Percentiles rank a stretch among this genome's conserved stretches.
These are phyloP conservation scores for Paraurostyla sp. DNA, from an alignment of 73 alveolate species.

Conservation along the genomic window DNA sequence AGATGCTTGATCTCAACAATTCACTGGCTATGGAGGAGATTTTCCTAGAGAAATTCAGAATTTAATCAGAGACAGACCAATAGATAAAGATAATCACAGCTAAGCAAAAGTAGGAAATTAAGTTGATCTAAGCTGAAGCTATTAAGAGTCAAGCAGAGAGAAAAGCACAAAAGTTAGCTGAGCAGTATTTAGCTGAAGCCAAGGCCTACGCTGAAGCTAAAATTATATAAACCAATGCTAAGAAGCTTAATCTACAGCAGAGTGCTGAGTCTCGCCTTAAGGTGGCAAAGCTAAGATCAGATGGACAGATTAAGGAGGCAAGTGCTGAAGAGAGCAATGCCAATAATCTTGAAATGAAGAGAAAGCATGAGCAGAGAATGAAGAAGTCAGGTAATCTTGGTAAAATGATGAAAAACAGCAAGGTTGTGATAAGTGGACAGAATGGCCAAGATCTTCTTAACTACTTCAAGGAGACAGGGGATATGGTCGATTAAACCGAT, in stretches of 20 bases:
- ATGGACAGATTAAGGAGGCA: conserved; percentile 59
- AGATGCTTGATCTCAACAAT: conserved; percentile 60
- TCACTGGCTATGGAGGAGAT: conserved; percentile 52
- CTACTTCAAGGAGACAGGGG: conserved; percentile 43
- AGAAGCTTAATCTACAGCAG: neutral
- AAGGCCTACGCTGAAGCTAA: conserved; percentile 50
- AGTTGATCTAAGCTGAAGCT: conserved; percentile 65
- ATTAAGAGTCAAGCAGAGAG: conserved; percentile 68
- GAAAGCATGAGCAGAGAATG: conserved; percentile 65
- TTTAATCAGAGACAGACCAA: conserved; percentile 57
- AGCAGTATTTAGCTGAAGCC: conserved; percentile 62
- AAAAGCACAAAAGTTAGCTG: conserved; percentile 68
- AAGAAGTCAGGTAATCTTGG: conserved; percentile 53
- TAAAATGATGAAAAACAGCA: conserved; percentile 17
- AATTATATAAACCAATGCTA: conserved; percentile 28
- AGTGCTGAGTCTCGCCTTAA: conserved; percentile 56
- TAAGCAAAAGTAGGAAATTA: conserved; percentile 46
- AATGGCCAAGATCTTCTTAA: conserved; percentile 26
- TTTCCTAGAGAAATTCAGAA: conserved; percentile 54
- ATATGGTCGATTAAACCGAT: neutral
- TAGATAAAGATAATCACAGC: conserved; percentile 66
- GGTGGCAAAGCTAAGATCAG: conserved; percentile 47
- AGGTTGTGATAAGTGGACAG: conserved; percentile 11
- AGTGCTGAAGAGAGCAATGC: conserved; percentile 62
- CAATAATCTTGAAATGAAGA: conserved; percentile 47